Base-by-base conservation (phyloP, 2,329 filamentous ascomycete species). In the Xylariomycetidae sp. region DNA sequence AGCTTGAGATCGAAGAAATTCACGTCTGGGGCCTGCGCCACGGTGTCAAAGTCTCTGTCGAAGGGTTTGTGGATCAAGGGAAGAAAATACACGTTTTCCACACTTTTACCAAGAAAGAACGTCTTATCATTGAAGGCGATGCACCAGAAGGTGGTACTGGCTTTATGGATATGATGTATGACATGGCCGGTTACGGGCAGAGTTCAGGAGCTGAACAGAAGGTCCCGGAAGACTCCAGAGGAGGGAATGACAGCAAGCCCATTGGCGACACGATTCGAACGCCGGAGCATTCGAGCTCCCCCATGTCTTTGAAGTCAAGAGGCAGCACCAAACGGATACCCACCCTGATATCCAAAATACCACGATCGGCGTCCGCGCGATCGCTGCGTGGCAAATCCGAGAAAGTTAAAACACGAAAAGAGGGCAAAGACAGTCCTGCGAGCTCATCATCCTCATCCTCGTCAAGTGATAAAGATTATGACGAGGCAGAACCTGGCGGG, bases 11-110 rank as follows among this genome's bases (percentile, higher is more conserved):
- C 25, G 57, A 89, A 9, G 90, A 97, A 58, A 70, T 98, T 1
- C 89, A 95, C 53, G 77, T 89, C 10, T 96, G 88, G 87, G 92
- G 89, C 0, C 57, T 97, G 31, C 70, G 87, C 28, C 81, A 89
- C 48, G 89, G 90, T 0, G 89, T 97, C 41, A 94, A 92, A 59
- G 74, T 97, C 19, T 77, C 81, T 1, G 74, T 97, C 1, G 85
- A 94, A 54, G 88, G 88, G 0, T 97, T 81, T 44, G 78, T 80
- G 2, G 85, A 97, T n/a, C 84, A 92, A 46, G 90, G 92, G 5
- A 89, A 87, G 63, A 80, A 76, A 49, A 95, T 97, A 48, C 82
- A 87, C 53, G 70, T 76, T 8, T 82, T 92, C 34, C 89, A 97
- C 56, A 83, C 82, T 0, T 97, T 97, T 53, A 71, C 65, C 36